Evolutionary conservation across 2,329 filamentous ascomycete genomes (phyloP), one percentile per base, ranked within the genome.

Genomic region (Fusarium dlaminii): DNA sequence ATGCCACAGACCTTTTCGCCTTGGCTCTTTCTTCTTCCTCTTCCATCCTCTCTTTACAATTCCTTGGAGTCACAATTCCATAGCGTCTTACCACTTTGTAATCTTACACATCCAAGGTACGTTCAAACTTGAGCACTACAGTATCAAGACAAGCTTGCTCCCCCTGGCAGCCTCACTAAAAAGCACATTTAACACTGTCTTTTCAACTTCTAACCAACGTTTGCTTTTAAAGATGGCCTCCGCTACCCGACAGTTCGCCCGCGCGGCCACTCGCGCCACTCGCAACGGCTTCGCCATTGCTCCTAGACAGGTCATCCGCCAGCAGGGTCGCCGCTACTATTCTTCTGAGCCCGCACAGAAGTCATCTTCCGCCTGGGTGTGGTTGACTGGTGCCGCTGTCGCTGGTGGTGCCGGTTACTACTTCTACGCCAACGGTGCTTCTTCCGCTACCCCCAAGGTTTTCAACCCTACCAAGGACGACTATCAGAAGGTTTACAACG

Each of bases 401-500:
- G 89, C 87, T 60, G 89, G 87, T 79, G 93, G 88, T 78, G 91
- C 88, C 75, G 91, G 88, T 68, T 93, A 88, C 83, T 92, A 89
- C 81, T 91, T 89, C 83, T 91, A 91, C 83, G 88, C 86, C 77
- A 86, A 90, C 82, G 87, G 88, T 78, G 86, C 85, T 67, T 81
- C 84, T 77, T 81, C 85, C 67, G 84, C 84, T 76, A 85, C 87
- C 40, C 76, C 86, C 81, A 89, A 89, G 80, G 81, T 90, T 77
- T 92, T 96, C 86, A 89, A 86, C 58, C 94, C 95, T 70, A 93
- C 90, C 80, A 90, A 93, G 84, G 91, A 92, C 79, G 95, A 99
- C 85, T 98, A 98, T 88, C 95, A 98, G 88, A 93, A 94, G 84
- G 94, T 98, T 61, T 98, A 98, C 87, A 90, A 98, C 82, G 92